phyloP scores from a whole-genome alignment of 1,284 basidiomycete genomes.

The Trametes hirsuta region DNA sequence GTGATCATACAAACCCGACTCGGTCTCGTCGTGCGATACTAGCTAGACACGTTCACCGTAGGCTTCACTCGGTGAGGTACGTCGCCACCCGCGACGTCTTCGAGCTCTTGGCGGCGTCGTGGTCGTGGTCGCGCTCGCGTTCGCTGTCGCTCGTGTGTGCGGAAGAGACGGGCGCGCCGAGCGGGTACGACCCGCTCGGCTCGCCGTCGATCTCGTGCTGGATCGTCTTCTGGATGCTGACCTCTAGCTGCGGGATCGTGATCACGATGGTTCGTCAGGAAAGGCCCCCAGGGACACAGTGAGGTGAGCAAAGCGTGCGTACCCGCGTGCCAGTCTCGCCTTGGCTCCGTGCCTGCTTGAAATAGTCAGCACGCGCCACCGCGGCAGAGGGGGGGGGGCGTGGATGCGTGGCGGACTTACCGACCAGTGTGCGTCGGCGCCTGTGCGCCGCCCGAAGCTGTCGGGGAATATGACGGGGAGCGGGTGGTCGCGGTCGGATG shows the following conservation, averaged over 20 bases:
- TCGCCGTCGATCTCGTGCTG: conserved; percentile 27
- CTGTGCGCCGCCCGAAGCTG: conserved; percentile 19
- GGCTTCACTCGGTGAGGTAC: background rate
- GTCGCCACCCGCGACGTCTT: background rate
- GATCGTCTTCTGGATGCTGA: conserved; percentile 39
- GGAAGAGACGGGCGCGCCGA: conserved; percentile 1
- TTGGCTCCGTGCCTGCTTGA: no score
- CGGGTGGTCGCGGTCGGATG: conserved; percentile 30
- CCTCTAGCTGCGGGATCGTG: conserved; percentile 28
- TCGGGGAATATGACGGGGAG: conserved; percentile 38
- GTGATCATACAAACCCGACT: no score
- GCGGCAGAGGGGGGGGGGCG: no score
- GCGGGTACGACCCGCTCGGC: conserved; percentile 10
- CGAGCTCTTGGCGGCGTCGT: conserved; percentile 2
- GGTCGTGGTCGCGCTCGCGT: background rate
- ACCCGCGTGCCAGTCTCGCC: background rate
- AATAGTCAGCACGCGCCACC: no score
- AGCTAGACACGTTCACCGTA: no score
- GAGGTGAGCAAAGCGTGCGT: background rate
- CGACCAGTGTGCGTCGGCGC: conserved; percentile 17
- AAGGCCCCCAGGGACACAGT: no score
- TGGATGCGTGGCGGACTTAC: background rate
- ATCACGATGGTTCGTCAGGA: no score
- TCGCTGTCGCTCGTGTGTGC: background rate
- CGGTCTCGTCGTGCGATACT: no score